Evolutionary conservation across 805 yeast species (phyloP).

Genomic region (Teunomyces cretensis): DNA sequence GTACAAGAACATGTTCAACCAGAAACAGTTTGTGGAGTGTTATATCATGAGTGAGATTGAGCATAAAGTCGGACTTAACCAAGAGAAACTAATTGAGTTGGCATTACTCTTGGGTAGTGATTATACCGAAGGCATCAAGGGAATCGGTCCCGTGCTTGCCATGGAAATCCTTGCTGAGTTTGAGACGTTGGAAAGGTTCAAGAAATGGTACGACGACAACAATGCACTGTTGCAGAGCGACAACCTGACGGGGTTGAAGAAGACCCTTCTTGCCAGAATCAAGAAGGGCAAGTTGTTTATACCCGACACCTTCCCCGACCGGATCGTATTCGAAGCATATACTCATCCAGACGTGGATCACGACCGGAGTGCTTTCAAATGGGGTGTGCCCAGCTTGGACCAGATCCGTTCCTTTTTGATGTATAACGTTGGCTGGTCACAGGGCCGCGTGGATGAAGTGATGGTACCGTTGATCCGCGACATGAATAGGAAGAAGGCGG

Average conservation of each 20-base stretch:
- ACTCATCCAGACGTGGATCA: slow-evolving; percentile 77
- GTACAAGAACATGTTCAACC: slow-evolving; percentile 92
- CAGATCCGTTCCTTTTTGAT: slow-evolving; percentile 68
- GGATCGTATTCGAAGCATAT: slow-evolving; percentile 71
- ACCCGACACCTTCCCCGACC: slow-evolving; percentile 69
- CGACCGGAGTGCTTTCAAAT: slow-evolving; percentile 72
- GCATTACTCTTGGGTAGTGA: slow-evolving; percentile 91
- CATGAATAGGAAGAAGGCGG: slow-evolving; percentile 60
- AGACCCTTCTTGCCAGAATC: slow-evolving; percentile 57
- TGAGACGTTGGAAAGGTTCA: slow-evolving; percentile 42
- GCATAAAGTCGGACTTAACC: slow-evolving; percentile 61
- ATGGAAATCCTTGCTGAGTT: slow-evolving; percentile 90
- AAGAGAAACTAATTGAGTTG: slow-evolving; percentile 67
- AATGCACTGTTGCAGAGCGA: slow-evolving; percentile 36
- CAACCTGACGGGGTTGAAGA: slow-evolving; percentile 49
- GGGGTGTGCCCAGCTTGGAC: slow-evolving; percentile 91
- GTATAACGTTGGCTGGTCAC: slow-evolving; percentile 77
- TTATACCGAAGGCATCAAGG: slow-evolving; percentile 89
- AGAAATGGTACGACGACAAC: slow-evolving; percentile 58
- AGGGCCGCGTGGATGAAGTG: slow-evolving; percentile 73
- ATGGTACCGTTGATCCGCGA: slow-evolving; percentile 82
- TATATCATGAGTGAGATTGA: slow-evolving; percentile 62
- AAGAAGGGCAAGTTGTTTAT: slow-evolving; percentile 53
- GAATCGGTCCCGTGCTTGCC: slow-evolving; percentile 92
- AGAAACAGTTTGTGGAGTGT: slow-evolving; percentile 87